Evolutionary conservation across 129 eudicot species (phyloP).

Genomic region (Saussurea involucrata): DNA sequence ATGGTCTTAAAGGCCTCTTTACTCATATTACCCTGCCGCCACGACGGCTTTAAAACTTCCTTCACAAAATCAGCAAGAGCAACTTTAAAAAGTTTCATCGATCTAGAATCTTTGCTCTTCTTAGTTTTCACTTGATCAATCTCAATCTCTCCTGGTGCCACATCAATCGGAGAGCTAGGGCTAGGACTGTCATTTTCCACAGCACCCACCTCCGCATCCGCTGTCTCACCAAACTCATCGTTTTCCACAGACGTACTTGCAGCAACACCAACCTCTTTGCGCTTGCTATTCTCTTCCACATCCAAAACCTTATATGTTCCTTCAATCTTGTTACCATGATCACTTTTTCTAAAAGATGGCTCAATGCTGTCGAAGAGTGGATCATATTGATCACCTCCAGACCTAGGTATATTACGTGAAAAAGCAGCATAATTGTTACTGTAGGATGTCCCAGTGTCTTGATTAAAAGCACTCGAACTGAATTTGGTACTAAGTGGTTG

Average conservation of each 20-base stretch:
- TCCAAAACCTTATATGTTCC: constrained; percentile 37
- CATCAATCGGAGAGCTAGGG: constrained; percentile 51
- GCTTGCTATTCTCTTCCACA: constrained; percentile 35
- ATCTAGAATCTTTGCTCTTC: constrained; percentile 68
- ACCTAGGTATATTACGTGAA: constrained; percentile 26
- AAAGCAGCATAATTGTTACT: constrained; percentile 32
- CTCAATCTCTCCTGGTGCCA: constrained; percentile 64
- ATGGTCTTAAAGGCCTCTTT: constrained; percentile 98
- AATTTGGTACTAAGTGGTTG: constrained; percentile 61
- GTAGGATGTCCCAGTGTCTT: constrained; percentile 27
- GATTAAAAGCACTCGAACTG: constrained; percentile 38
- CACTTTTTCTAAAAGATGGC: constrained; percentile 41
- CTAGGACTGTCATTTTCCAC: constrained; percentile 78
- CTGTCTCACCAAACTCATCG: constrained; percentile 89
- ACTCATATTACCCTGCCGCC: constrained; percentile 99
- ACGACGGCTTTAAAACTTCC: constrained; percentile 89
- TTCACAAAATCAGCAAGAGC: constrained; percentile 89
- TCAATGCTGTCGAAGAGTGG: constrained; percentile 80
- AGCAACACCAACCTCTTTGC: constrained; percentile 34
- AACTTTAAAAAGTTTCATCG: constrained; percentile 73
- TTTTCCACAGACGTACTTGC: constrained; percentile 37
- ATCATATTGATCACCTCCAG: constrained; percentile 76
- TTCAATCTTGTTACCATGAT: constrained; percentile 30
- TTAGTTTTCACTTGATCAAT: constrained; percentile 73
- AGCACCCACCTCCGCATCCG: constrained; percentile 84